These are phyloP conservation scores for Yamadazyma epiphylla DNA, from an alignment of 1,139 yeast species.

Conservation along the genomic window DNA sequence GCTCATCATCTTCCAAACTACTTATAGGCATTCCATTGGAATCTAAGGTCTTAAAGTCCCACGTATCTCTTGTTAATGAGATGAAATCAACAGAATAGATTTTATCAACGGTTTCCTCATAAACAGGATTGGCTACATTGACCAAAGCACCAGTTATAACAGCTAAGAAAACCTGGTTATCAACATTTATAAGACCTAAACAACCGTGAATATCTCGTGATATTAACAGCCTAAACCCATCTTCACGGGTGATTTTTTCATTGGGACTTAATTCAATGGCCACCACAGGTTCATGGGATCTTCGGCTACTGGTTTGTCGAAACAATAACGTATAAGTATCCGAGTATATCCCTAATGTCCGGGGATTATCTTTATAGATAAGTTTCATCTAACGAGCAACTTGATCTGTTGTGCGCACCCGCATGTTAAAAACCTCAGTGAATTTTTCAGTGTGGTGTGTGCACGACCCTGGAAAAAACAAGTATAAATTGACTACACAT, in stretches of 20 bases:
- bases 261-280: slow-evolving; percentile 51
- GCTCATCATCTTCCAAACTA: slow-evolving; percentile 12
- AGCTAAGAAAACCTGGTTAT: slow-evolving; percentile 66
- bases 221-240: slow-evolving; percentile 47
- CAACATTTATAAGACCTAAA: slow-evolving; percentile 74
- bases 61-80: slow-evolving; percentile 63
- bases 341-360: slow-evolving; percentile 53
- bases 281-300: slow-evolving; percentile 31
- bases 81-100: slow-evolving; percentile 83
- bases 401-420: slow-evolving; percentile 1
- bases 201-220: slow-evolving; percentile 71
- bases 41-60: slow-evolving; percentile 75
- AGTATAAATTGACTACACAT: no score
- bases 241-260: slow-evolving; percentile 31
- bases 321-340: slow-evolving; percentile 48
- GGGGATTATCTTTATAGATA: slow-evolving; percentile 45
- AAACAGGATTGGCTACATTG: slow-evolving; percentile 81
- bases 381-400: slow-evolving; percentile 36
- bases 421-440: no score
- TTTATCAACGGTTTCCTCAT: slow-evolving; percentile 73
- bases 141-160: slow-evolving; percentile 69
- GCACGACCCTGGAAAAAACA: no score
- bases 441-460: no score
- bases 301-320: slow-evolving; percentile 23
- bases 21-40: slow-evolving; percentile 56